These are phyloP conservation scores for Xylaria sp. DNA, from an alignment of 495 filamentous ascomycete genomes.

Conservation along the genomic window DNA sequence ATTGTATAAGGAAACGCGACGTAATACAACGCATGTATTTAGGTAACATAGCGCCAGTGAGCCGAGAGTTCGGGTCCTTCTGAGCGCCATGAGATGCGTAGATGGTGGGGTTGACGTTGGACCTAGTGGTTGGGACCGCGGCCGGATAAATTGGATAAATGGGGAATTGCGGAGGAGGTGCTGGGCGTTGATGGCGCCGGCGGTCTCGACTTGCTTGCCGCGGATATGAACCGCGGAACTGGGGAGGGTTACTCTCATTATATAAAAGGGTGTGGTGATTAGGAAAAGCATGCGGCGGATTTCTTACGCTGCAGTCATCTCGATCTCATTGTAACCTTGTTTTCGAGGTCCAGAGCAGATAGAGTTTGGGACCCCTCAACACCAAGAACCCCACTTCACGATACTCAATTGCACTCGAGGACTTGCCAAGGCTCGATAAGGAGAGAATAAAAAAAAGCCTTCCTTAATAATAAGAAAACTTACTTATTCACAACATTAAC, in stretches of 20 bases:
- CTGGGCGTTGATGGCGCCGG: slow-evolving; percentile 35
- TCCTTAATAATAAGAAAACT: not conserved
- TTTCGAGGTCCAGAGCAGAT: not conserved
- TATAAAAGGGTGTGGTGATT: slow-evolving; percentile 23
- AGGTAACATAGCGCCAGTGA: not conserved
- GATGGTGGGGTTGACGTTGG: not conserved
- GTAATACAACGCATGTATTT: not conserved
- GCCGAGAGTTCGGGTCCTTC: slow-evolving; percentile 4
- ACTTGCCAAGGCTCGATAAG: not conserved
- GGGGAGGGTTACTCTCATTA: slow-evolving; percentile 18
- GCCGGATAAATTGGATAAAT: slow-evolving; percentile 60
- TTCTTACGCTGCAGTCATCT: slow-evolving; percentile 16
- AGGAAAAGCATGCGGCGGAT: not conserved
- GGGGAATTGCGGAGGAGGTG: slow-evolving; percentile 27
- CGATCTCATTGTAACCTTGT: slow-evolving; percentile 5
- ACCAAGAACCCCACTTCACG: slow-evolving; percentile 39
- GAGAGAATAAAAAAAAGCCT: not conserved
- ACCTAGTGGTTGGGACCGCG: not conserved
- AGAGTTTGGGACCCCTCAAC: slow-evolving; percentile 30
- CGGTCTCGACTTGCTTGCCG: slow-evolving; percentile 23
- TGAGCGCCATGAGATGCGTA: not conserved
- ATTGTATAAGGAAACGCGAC: no score
- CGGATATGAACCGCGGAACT: not conserved
- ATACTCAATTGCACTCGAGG: slow-evolving; percentile 22
- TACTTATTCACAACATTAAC: not conserved